Evolutionary conservation across 306 rosid genomes (phyloP).

Genomic region (Dryas alaskensis): DNA sequence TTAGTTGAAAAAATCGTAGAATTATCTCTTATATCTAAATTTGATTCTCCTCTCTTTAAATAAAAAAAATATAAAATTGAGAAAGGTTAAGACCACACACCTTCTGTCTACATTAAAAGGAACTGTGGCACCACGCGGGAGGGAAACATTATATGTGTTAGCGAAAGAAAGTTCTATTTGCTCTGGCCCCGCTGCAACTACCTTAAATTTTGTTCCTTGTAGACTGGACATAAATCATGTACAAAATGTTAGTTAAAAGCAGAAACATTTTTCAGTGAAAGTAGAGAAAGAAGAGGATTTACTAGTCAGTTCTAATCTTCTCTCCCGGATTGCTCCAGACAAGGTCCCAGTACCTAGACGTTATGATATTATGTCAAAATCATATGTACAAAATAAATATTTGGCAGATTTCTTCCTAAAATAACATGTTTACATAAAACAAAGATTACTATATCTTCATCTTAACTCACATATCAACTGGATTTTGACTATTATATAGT

Average conservation of each 20-base stretch:
- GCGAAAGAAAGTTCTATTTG: constrained; percentile 69
- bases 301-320: constrained; percentile 31
- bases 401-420: too few relatives aligned
- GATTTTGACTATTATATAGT: too few relatives aligned
- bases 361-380: neutral
- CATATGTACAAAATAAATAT: neutral
- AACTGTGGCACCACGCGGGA: neutral
- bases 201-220: constrained; percentile 31
- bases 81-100: constrained; percentile 18
- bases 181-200: constrained; percentile 23
- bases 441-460: too few relatives aligned
- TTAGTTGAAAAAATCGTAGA: too few relatives aligned
- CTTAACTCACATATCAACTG: too few relatives aligned
- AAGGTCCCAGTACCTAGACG: constrained; percentile 61
- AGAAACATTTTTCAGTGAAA: too few relatives aligned
- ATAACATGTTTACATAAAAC: too few relatives aligned
- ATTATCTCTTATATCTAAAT: too few relatives aligned
- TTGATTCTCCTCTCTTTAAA: too few relatives aligned
- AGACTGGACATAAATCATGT: constrained; percentile 36
- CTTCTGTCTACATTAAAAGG: constrained; percentile 71
- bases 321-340: constrained; percentile 49
- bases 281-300: neutral
- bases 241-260: neutral
- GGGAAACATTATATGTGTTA: constrained; percentile 43
- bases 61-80: too few relatives aligned